Conservation (phyloP, 768 basidiomycete species). For the Mycena leptocephala region DNA sequence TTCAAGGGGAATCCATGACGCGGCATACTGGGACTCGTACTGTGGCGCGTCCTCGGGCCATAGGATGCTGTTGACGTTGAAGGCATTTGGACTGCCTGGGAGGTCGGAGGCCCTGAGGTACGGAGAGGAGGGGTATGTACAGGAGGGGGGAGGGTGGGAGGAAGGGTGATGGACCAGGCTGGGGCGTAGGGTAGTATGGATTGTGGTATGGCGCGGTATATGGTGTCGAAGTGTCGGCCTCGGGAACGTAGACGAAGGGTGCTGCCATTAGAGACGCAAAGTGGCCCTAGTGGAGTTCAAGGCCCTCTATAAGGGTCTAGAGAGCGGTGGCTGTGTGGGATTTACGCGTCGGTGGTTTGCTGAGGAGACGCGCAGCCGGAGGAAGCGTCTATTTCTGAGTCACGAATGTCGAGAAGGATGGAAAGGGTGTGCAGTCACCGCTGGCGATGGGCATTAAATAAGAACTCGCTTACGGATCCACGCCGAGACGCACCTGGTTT, state of each 20-base stretch:
- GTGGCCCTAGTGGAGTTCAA: background rate
- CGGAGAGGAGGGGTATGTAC: constrained; percentile 18
- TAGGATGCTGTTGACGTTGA: constrained; percentile 19
- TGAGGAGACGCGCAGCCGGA: constrained; percentile 9
- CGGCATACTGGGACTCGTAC: constrained; percentile 22
- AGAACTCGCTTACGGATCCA: background rate
- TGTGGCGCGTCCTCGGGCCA: constrained; percentile 10
- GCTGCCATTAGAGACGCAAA: constrained; percentile 16
- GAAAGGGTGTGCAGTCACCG: background rate
- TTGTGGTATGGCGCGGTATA: background rate
- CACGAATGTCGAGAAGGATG: background rate
- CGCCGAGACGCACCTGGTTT: background rate
- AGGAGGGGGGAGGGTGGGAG: constrained; percentile 23
- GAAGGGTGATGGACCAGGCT: constrained; percentile 5
- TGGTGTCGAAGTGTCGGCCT: background rate
- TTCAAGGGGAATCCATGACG: constrained; percentile 6
- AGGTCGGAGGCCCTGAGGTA: background rate
- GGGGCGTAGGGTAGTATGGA: constrained; percentile 18
- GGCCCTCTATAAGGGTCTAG: background rate
- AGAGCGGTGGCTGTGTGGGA: background rate
- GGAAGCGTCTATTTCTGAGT: background rate
- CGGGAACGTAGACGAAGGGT: constrained; percentile 32
- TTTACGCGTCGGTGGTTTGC: background rate
- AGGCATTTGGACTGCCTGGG: background rate
- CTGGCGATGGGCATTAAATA: background rate